Conservation (phyloP, 352 stramenopile genomes). For the Phytophthora rubi region DNA sequence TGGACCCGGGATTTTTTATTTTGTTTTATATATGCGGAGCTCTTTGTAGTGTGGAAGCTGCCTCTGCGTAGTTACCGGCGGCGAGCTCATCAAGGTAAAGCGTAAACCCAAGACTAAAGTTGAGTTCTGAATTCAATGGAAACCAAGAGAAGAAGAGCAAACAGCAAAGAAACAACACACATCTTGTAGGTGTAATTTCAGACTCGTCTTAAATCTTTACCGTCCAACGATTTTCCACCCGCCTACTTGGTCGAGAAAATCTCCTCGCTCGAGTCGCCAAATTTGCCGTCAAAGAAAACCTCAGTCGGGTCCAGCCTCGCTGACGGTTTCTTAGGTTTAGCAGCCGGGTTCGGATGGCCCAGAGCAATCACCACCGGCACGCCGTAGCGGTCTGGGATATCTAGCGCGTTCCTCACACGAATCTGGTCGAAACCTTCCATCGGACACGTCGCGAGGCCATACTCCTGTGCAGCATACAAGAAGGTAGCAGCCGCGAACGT, state of each 20-base stretch:
- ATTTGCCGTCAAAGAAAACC: slow-evolving; percentile 89
- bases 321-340: slow-evolving; percentile 33
- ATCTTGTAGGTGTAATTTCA: no score
- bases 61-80: no score
- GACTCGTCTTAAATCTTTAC: neutral
- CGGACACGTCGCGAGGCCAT: slow-evolving; percentile 71
- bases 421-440: slow-evolving; percentile 87
- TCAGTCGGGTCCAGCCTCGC: slow-evolving; percentile 63
- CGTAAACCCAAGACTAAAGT: no score
- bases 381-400: slow-evolving; percentile 82
- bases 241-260: slow-evolving; percentile 54
- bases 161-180: no score
- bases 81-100: no score
- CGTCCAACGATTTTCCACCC: neutral
- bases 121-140: no score
- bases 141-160: no score
- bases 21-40: no score
- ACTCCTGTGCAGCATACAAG: slow-evolving; percentile 69
- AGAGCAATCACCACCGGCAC: slow-evolving; percentile 78
- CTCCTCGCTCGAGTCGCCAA: slow-evolving; percentile 65
- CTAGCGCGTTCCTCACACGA: slow-evolving; percentile 62
- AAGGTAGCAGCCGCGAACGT: slow-evolving; percentile 76
- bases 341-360: slow-evolving; percentile 55
- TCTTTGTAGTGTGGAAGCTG: no score
- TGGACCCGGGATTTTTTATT: no score